Conservation (phyloP, 371 early-diverging fungal species). For the Syncephalis plumigaleata region DNA sequence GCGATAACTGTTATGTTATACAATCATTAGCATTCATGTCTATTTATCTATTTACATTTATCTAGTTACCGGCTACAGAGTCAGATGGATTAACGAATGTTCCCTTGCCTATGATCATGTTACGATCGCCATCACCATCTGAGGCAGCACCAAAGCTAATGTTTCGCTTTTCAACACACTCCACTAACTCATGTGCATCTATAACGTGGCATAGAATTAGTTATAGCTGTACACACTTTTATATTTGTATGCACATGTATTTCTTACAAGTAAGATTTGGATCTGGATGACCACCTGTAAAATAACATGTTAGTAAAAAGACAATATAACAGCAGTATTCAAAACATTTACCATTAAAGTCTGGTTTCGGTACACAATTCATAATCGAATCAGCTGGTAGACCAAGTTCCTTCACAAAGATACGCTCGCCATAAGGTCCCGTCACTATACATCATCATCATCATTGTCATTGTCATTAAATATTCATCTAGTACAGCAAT, state of each 20-base stretch:
- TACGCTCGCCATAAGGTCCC: conserved; percentile 76
- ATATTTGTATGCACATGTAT: too few relatives aligned
- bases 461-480: background rate
- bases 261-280: conserved; percentile 82
- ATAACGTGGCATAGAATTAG: too few relatives aligned
- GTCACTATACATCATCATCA: conserved; percentile 42
- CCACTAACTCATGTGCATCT: conserved; percentile 84
- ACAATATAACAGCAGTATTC: too few relatives aligned
- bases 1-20: conserved; percentile 71
- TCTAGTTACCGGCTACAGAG: conserved; percentile 55
- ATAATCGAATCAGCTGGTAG: conserved; percentile 63
- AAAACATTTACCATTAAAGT: conserved; percentile 62
- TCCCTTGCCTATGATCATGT: conserved; percentile 88
- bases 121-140: conserved; percentile 87
- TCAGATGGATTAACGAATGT: conserved; percentile 95
- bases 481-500: background rate
- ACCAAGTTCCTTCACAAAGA: conserved; percentile 82
- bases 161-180: conserved; percentile 59
- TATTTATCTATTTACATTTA: too few relatives aligned
- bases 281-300: conserved; percentile 69
- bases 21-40: conserved; percentile 4
- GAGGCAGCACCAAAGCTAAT: conserved; percentile 89
- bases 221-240: too few relatives aligned
- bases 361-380: conserved; percentile 64
- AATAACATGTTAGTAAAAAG: conserved; percentile 8